Evolutionary conservation across 2,329 filamentous ascomycete genomes (phyloP).

Genomic region (Xylariaceae sp.): DNA sequence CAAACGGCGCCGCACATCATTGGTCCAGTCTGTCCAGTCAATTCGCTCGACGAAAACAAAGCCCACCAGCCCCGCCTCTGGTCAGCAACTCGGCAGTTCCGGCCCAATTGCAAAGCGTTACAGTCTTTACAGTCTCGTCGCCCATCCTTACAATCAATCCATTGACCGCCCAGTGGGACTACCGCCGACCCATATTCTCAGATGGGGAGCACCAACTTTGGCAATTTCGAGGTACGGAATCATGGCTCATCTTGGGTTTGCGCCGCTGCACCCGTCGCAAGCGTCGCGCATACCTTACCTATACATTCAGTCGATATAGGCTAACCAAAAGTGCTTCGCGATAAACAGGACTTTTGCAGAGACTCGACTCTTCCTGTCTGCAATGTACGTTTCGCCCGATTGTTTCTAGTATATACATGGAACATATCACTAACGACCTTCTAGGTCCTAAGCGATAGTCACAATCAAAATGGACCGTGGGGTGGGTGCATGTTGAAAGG

Average conservation of each 20-base stretch:
- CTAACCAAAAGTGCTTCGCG: conserved; percentile 23
- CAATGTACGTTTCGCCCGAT: conserved; percentile 57
- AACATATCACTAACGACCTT: conserved; percentile 15
- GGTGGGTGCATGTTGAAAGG: conserved; percentile 70
- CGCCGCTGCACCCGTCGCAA: neutral
- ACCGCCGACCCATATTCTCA: conserved; percentile 20
- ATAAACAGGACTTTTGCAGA: conserved; percentile 67
- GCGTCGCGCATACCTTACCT: neutral
- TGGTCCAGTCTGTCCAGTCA: too few relatives aligned
- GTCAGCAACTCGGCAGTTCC: conserved; percentile 7
- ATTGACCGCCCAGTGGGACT: conserved; percentile 23
- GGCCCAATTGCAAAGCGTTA: conserved; percentile 11
- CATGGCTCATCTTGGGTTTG: neutral
- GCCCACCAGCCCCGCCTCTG: neutral
- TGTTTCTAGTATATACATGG: neutral
- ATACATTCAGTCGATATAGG: neutral
- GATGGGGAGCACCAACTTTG: conserved; percentile 58
- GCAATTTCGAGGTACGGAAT: conserved; percentile 51
- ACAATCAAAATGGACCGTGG: conserved; percentile 56
- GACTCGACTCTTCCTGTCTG: conserved; percentile 79
- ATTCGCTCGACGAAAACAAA: neutral
- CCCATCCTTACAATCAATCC: conserved; percentile 2
- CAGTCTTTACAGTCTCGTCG: conserved; percentile 2
- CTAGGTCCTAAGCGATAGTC: conserved; percentile 58
- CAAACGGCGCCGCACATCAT: too few relatives aligned